Evolutionary conservation across 1,139 yeast species (phyloP).

Genomic region (Candida labiduridarum): DNA sequence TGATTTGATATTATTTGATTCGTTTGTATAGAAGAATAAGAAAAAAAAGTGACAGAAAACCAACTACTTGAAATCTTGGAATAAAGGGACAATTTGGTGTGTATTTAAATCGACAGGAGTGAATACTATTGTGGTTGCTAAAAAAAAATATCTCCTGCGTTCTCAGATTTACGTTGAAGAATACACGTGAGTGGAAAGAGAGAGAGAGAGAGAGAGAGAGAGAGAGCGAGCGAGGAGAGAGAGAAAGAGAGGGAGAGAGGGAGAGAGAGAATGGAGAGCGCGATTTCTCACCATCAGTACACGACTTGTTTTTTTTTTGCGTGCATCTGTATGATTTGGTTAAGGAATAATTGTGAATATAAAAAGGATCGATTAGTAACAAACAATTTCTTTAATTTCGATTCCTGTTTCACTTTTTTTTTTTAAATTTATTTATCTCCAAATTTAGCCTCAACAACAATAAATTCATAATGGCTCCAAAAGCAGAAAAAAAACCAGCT

Average conservation of each 20-base stretch:
- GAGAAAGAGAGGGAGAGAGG: background rate
- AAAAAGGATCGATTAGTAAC: background rate
- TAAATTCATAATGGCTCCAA: slow-evolving; percentile 77
- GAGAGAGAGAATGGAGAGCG: background rate
- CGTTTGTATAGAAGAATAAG: background rate
- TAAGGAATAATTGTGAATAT: background rate
- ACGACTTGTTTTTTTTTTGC: background rate
- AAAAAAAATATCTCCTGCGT: background rate
- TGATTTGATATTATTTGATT: background rate
- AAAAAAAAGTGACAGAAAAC: background rate
- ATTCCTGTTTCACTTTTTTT: background rate
- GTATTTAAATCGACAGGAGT: slow-evolving; percentile 1
- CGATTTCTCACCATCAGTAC: background rate
- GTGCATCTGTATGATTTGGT: background rate
- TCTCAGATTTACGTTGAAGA: slow-evolving; percentile 3
- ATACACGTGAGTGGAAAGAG: background rate
- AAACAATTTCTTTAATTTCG: background rate
- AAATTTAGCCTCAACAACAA: slow-evolving; percentile 15
- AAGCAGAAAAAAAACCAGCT: slow-evolving; percentile 98
- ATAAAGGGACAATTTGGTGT: background rate
- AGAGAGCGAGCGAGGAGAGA: background rate
- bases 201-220: slow-evolving; percentile 1
- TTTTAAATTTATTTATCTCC: slow-evolving; percentile 4
- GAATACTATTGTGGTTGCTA: background rate
- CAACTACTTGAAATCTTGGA: background rate